phyloP scores from a whole-genome alignment of 1,284 basidiomycete genomes.

The Apiotrichum sp. region DNA sequence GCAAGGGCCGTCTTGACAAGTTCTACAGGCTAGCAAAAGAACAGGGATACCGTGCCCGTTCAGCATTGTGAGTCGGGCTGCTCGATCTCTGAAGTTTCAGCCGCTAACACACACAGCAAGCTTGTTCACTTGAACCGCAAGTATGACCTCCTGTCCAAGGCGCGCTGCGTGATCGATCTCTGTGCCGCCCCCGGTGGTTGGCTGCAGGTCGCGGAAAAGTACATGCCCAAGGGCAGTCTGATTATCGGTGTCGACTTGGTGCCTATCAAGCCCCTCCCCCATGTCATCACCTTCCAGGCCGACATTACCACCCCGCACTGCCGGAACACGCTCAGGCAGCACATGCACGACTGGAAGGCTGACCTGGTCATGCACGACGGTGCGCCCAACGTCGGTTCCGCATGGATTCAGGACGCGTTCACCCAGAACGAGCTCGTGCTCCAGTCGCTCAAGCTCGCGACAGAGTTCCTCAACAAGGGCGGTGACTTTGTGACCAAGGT shows the following conservation, averaged over 20 bases:
- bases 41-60: conserved; percentile 98
- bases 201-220: conserved; percentile 97
- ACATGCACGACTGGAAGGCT: conserved; percentile 99
- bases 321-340: conserved; percentile 74
- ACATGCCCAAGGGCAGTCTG: conserved; percentile 91
- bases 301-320: conserved; percentile 95
- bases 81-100: too few species aligned
- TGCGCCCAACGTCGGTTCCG: conserved; percentile 98
- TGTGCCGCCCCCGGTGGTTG: conserved; percentile 99
- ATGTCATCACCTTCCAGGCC: conserved; percentile 83
- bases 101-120: conserved; percentile 54
- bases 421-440: conserved; percentile 95
- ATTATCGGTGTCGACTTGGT: conserved; percentile 98
- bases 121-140: conserved; percentile 99
- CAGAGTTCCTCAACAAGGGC: conserved; percentile 89
- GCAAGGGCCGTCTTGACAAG: conserved; percentile 88
- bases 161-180: conserved; percentile 93
- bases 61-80: conserved; percentile 62
- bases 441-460: conserved; percentile 91
- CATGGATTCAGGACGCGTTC: conserved; percentile 99
- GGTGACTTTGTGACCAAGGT: conserved; percentile 98
- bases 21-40: conserved; percentile 77
- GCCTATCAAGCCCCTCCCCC: conserved; percentile 91
- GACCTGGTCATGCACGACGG: conserved; percentile 99
- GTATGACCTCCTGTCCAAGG: conserved; percentile 82